Base-by-base conservation (phyloP, 1,284 basidiomycete species). In the Trichosporon coremiiforme region DNA sequence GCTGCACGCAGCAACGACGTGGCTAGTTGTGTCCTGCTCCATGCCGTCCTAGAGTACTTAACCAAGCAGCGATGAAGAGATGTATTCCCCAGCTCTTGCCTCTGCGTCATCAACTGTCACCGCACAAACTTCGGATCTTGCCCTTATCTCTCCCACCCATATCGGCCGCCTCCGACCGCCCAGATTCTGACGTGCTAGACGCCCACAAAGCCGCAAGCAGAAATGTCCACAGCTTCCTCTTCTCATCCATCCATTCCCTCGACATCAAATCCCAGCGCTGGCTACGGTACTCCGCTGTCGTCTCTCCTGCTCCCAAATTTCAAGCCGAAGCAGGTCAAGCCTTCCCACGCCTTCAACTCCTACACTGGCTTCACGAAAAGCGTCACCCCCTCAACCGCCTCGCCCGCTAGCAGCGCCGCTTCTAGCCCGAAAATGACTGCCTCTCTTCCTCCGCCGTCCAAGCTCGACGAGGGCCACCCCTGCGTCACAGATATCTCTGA, bases 401-500 rank as follows among this genome's bases (percentile, higher is more conserved):
- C 57, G 2, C 29, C 57, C 1, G 29, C 57, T 3, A 60, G 31
- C 57, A 60, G 57, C 57, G 29, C 57, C 29, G 29, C 31, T 1
- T 60, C 57, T 3, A 60, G 57, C 57, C 57, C 57, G 13, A 60
- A 60, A n/a, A 60, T 60, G 57, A 60, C 57, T n/a, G 57, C 57
- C 17, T 60, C 57, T 13, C 29, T 60, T 17, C 57, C 57, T 2
- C 57, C 29, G 3, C 57, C 57, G 29, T 60, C 57, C 29, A 60
- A 60, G 29, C 57, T 60, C 29, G 57, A 60, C 57, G 29, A 60
- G 31, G 29, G 29, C 57, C 57, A 60, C 57, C 57, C 57, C 17
- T 60, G 57, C 57, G 13, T 17, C 17, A 41, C 64, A 20, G 78
- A 78, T 36, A 71, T 83, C 38, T 77, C 78, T 7, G 78, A 72